These are phyloP conservation scores for Diaporthe sp. DNA, from an alignment of 2,329 filamentous ascomycete genomes.

Conservation along the genomic window DNA sequence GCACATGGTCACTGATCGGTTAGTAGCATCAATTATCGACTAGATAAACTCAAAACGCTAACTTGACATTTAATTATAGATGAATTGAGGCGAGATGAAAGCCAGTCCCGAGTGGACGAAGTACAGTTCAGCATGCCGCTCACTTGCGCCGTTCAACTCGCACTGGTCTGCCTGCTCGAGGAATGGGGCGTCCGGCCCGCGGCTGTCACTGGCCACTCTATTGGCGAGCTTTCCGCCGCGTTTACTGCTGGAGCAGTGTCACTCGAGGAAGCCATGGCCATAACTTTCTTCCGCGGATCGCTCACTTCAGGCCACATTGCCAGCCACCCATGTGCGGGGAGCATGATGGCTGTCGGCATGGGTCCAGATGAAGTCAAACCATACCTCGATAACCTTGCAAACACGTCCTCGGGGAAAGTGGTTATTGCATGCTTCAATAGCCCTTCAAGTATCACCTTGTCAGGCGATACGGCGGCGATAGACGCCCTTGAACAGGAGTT, in stretches of 20 bases:
- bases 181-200: constrained; percentile 40
- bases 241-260: constrained; percentile 43
- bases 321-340: neutral
- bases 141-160: constrained; percentile 54
- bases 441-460: constrained; percentile 52
- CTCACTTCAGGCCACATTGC: neutral
- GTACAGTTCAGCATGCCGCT: constrained; percentile 46
- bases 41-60: accelerated
- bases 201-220: constrained; percentile 44
- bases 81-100: neutral
- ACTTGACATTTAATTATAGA: neutral
- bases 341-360: constrained; percentile 18
- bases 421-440: constrained; percentile 24
- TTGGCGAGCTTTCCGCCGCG: constrained; percentile 46
- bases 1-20: constrained; percentile 45
- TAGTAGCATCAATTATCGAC: neutral
- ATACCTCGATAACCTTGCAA: neutral
- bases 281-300: constrained; percentile 41
- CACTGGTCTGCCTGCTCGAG: constrained; percentile 48
- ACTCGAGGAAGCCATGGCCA: constrained; percentile 38
- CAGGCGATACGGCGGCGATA: constrained; percentile 48
- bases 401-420: neutral
- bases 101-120: constrained; percentile 44
- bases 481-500: constrained; percentile 45
- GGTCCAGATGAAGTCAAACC: neutral